A percentile compares a stretch with the other conserved stretches of the same genome.
These are phyloP conservation scores for Cenococcum geophilum DNA, from an alignment of 495 filamentous ascomycete species.

Conservation along the genomic window DNA sequence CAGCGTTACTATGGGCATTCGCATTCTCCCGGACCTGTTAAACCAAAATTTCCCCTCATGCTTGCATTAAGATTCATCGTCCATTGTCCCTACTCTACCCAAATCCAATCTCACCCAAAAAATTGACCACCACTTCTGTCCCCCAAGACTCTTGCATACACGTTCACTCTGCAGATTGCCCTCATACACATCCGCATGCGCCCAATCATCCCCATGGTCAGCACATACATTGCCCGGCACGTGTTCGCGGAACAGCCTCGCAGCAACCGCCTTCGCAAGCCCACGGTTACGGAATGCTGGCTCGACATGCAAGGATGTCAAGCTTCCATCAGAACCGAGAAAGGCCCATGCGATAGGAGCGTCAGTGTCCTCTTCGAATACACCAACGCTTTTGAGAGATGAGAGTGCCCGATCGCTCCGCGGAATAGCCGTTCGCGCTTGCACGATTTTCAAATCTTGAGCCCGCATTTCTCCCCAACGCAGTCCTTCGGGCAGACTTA, in stretches of 20 bases:
- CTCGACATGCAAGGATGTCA: conserved; percentile 36
- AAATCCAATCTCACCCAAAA: conserved; percentile 40
- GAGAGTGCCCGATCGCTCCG: conserved; percentile 15
- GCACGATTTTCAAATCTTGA: conserved; percentile 18
- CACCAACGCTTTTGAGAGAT: conserved; percentile 21
- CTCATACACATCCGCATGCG: conserved; percentile 36
- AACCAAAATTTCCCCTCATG: neutral
- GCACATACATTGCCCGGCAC: conserved; percentile 17
- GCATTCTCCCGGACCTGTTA: conserved; percentile 1
- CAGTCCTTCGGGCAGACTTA: conserved; percentile 21
- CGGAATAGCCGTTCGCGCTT: conserved; percentile 19
- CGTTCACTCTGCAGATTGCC: conserved; percentile 35
- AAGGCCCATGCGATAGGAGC: conserved; percentile 38
- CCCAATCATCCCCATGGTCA: conserved; percentile 27
- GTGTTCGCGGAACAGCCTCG: conserved; percentile 33
- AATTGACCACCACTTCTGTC: conserved; percentile 27
- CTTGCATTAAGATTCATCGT: neutral
- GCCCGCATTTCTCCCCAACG: conserved; percentile 25
- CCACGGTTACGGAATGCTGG: conserved; percentile 32
- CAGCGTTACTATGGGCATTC: neutral
- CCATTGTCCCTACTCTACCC: conserved; percentile 1
- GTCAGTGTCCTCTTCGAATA: conserved; percentile 17
- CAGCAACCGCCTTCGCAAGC: conserved; percentile 35
- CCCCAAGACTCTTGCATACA: conserved; percentile 36
- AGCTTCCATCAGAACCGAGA: conserved; percentile 34